phyloP scores from a whole-genome alignment of 306 rosid genomes.

The Cucumis hystrix region DNA sequence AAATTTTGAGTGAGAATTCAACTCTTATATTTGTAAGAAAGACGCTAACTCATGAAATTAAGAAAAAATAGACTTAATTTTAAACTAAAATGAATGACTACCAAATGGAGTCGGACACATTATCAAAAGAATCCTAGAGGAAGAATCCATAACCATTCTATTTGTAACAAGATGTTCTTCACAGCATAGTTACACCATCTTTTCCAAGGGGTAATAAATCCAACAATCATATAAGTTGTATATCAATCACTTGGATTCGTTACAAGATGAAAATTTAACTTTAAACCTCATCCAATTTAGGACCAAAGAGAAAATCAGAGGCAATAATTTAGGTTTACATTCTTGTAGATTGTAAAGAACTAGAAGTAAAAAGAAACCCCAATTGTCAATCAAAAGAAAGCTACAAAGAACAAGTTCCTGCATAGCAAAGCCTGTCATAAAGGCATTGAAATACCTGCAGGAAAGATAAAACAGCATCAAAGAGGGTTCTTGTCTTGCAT shows the following conservation, averaged over 20 bases:
- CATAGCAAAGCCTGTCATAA: slow-evolving; percentile 36
- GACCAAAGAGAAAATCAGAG: slow-evolving; percentile 3
- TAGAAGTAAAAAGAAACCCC: slow-evolving; percentile 8
- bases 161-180: background rate
- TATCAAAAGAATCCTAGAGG: background rate
- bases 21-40: too few species aligned
- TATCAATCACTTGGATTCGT: background rate
- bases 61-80: too few species aligned
- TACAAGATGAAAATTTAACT: background rate
- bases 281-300: background rate
- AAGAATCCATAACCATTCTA: background rate
- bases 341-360: slow-evolving; percentile 12
- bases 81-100: too few species aligned
- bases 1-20: too few species aligned
- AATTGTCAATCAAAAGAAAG: slow-evolving; percentile 19
- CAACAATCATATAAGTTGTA: background rate
- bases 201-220: background rate
- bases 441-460: slow-evolving; percentile 96
- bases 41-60: background rate
- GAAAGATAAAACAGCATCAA: slow-evolving; percentile 2
- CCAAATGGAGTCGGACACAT: background rate
- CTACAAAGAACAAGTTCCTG: slow-evolving; percentile 11
- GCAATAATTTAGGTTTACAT: slow-evolving; percentile 20
- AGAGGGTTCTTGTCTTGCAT: background rate
- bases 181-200: background rate